phyloP scores from a whole-genome alignment of 164 flowering plant genomes.

The Umbellularia californica region DNA sequence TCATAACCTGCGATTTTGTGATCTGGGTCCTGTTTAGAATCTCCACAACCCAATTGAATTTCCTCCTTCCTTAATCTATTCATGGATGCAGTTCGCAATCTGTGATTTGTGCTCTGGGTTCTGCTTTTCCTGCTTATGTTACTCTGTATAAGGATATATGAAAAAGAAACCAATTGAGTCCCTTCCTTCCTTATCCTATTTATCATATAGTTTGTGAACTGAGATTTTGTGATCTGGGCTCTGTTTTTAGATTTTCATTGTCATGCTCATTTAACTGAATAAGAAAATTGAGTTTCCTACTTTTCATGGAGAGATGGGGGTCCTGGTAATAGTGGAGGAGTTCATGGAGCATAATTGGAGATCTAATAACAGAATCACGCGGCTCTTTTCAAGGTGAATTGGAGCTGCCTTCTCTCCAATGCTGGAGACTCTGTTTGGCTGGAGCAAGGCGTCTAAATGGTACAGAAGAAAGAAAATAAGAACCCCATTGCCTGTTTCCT shows the following conservation, averaged over 20 bases:
- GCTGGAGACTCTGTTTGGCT: constrained; percentile 13
- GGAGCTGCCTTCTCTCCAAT: background rate
- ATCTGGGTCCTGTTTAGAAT: background rate
- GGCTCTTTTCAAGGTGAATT: background rate
- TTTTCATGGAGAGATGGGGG: background rate
- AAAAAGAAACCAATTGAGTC: background rate
- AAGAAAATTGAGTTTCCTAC: no score
- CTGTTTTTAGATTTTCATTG: no score
- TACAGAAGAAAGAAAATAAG: background rate
- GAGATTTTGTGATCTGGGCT: no score
- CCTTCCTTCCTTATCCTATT: background rate
- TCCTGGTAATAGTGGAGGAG: background rate
- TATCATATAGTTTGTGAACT: no score
- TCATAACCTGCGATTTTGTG: background rate
- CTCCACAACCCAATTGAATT: background rate
- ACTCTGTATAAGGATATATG: background rate
- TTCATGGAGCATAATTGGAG: background rate
- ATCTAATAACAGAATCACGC: background rate
- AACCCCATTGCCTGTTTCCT: background rate
- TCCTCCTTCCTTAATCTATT: background rate
- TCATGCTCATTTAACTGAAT: background rate
- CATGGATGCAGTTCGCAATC: background rate
- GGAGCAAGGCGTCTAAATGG: constrained; percentile 15
- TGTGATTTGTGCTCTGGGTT: background rate
- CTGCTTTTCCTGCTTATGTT: background rate